These are phyloP conservation scores for Cinnamomum chago DNA, from an alignment of 164 flowering plant genomes.

Conservation along the genomic window DNA sequence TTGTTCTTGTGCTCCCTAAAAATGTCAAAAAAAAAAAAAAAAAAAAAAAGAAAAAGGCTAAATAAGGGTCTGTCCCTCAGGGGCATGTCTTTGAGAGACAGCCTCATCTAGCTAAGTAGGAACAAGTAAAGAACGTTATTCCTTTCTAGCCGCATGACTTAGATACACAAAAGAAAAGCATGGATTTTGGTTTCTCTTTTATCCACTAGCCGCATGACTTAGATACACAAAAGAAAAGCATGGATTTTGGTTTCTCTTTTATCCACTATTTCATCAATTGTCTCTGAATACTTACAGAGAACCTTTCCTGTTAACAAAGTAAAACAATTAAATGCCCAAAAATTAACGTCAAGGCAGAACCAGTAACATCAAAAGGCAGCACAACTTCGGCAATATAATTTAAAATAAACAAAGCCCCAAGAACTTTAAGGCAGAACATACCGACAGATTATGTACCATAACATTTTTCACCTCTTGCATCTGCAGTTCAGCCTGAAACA, in stretches of 20 bases:
- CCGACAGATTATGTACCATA: conserved; percentile 86
- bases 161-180: background rate
- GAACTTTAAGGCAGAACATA: conserved; percentile 29
- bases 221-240: background rate
- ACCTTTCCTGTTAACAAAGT: background rate
- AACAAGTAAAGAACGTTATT: too few relatives aligned
- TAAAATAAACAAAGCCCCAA: background rate
- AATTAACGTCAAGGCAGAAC: background rate
- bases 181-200: background rate
- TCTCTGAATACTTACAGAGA: background rate
- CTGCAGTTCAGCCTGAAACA: conserved; percentile 76
- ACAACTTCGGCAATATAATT: background rate
- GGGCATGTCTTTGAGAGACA: too few relatives aligned
- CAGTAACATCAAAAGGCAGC: background rate
- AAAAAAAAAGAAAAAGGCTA: too few relatives aligned
- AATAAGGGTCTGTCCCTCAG: too few relatives aligned
- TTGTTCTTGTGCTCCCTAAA: too few relatives aligned
- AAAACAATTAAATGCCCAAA: background rate
- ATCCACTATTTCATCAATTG: background rate
- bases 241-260: background rate
- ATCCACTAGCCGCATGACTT: background rate
- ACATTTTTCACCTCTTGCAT: conserved; percentile 93
- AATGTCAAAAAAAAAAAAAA: too few relatives aligned
- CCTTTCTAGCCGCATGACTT: too few relatives aligned
- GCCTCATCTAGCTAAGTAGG: too few relatives aligned